These are phyloP conservation scores for Boletus pseudo-olivaceus DNA, from an alignment of 768 basidiomycete genomes.

Conservation along the genomic window DNA sequence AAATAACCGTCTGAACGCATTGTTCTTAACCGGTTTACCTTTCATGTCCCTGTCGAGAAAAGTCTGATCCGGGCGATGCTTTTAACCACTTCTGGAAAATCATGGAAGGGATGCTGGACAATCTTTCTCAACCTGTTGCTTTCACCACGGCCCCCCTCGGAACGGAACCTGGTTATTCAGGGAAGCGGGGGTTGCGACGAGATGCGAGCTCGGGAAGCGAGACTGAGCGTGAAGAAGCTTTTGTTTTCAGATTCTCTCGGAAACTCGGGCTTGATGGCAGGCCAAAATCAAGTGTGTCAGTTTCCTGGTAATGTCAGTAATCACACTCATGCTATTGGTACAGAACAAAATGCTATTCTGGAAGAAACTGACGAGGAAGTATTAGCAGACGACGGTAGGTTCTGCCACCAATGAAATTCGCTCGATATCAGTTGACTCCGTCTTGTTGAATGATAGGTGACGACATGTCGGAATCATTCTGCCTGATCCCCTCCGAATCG, in stretches of 20 bases:
- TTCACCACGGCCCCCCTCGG: conserved; percentile 79
- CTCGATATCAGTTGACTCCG: conserved; percentile 2
- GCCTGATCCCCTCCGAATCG: conserved; percentile 61
- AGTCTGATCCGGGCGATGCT: conserved; percentile 82
- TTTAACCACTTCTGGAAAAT: conserved; percentile 90
- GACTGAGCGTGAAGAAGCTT: conserved; percentile 64
- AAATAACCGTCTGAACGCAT: not conserved
- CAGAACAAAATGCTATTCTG: conserved; percentile 17
- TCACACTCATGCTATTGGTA: conserved; percentile 7
- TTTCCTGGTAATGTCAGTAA: not conserved
- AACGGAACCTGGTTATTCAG: conserved; percentile 29
- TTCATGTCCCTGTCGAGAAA: conserved; percentile 1
- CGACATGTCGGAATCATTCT: conserved; percentile 79
- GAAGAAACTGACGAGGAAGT: conserved; percentile 62
- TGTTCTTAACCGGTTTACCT: conserved; percentile 1
- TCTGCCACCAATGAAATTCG: not conserved
- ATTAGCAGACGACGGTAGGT: conserved; percentile 60
- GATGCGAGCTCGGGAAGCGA: conserved; percentile 62
- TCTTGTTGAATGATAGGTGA: conserved; percentile 39
- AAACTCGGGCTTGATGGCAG: conserved; percentile 29
- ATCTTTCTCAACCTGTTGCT: conserved; percentile 75
- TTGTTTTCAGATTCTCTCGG: conserved; percentile 54
- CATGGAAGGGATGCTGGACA: conserved; percentile 82
- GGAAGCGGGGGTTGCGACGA: conserved; percentile 32
- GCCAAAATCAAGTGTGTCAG: conserved; percentile 20